Evolutionary conservation across 2,329 filamentous ascomycete species (phyloP).

Genomic region (Neurospora sp.): DNA sequence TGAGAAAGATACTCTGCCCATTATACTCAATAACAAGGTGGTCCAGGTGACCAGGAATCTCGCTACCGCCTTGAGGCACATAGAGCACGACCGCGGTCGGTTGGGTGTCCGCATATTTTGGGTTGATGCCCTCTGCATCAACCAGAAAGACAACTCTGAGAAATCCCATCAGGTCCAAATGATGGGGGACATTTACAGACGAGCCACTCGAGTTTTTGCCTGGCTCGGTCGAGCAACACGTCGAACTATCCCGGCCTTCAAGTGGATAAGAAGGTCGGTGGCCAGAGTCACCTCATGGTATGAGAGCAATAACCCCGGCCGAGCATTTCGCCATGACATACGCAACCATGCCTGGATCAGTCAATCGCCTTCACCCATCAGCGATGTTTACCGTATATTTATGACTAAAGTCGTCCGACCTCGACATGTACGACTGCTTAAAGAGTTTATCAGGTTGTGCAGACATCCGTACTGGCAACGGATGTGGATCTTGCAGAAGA

Average conservation of each 20-base stretch:
- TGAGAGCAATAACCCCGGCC: not conserved
- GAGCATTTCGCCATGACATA: not conserved
- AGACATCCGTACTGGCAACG: not conserved
- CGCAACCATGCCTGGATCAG: too few species aligned
- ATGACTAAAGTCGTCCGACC: not conserved
- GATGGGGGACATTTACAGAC: constrained; percentile 8
- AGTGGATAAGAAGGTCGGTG: not conserved
- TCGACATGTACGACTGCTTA: not conserved
- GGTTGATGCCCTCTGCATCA: constrained; percentile 12
- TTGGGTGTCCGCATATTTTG: not conserved
- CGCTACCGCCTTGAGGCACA: not conserved
- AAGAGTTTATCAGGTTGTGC: not conserved
- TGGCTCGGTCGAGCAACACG: constrained; percentile 6
- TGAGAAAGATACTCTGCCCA: not conserved
- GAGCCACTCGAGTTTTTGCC: constrained; percentile 4
- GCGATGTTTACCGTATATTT: not conserved
- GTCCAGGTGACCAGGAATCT: not conserved
- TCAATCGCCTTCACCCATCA: too few species aligned
- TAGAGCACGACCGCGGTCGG: not conserved
- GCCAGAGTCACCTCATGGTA: not conserved
- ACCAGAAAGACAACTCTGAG: constrained; percentile 6
- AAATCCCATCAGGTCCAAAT: constrained; percentile 8
- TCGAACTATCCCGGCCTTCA: not conserved
- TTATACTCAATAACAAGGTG: not conserved
- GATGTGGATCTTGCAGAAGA: not conserved